These are phyloP conservation scores for Elaeis oleifera DNA, from an alignment of 202 grass and related monocot species.

Conservation along the genomic window DNA sequence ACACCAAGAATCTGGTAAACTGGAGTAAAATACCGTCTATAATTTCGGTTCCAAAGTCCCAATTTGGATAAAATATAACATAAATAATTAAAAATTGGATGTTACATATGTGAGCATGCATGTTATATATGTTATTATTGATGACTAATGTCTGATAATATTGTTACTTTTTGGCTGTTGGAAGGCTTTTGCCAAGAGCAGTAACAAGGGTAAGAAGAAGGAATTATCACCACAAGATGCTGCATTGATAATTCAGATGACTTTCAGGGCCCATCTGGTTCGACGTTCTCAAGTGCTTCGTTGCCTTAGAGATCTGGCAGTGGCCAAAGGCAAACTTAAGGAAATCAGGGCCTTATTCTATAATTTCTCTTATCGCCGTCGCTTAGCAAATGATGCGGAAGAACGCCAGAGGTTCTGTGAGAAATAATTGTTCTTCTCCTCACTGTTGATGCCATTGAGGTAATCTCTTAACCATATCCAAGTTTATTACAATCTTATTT, in stretches of 20 bases:
- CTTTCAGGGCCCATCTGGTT: conserved; percentile 67
- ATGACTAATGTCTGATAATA: too few species aligned
- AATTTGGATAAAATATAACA: too few species aligned
- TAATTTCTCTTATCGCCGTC: conserved; percentile 59
- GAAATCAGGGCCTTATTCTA: conserved; percentile 74
- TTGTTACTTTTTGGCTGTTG: background rate
- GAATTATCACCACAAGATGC: conserved; percentile 61
- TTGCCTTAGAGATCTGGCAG: conserved; percentile 68
- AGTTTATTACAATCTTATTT: too few species aligned
- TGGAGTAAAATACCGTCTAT: too few species aligned
- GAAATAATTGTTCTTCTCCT: conserved; percentile 86
- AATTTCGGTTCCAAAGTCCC: too few species aligned
- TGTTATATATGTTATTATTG: too few species aligned
- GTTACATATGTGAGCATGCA: too few species aligned
- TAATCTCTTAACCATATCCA: conserved; percentile 15
- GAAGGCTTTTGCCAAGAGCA: conserved; percentile 54
- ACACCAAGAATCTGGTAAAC: too few species aligned
- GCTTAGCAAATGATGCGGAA: conserved; percentile 31
- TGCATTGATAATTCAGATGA: conserved; percentile 75
- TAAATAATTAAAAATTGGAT: too few species aligned
- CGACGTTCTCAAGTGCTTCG: conserved; percentile 72
- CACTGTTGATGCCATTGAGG: conserved; percentile 77
- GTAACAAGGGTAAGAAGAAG: conserved; percentile 70
- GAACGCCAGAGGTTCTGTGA: conserved; percentile 76
- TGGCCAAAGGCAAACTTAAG: conserved; percentile 86